Evolutionary conservation across 2,329 filamentous ascomycete species (phyloP), one percentile per base, ranked within the genome.

Genomic region (Penicillium sp.): DNA sequence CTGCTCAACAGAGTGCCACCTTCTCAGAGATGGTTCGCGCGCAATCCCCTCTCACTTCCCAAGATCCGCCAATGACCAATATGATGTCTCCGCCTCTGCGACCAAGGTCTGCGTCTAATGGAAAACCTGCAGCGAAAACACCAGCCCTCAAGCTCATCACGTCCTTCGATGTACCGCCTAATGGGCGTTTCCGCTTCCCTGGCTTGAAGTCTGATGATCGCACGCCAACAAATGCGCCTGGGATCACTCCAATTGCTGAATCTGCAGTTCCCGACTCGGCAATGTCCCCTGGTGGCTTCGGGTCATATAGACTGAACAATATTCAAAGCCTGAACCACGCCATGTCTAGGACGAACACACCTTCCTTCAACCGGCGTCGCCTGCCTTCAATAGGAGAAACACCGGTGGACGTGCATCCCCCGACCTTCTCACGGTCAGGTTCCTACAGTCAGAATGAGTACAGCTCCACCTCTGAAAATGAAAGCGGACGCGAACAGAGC

Each of bases 131-230:
- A 43, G 83, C 85, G 11, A 95, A 95, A 73, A 85, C 86, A 25
- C 88, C 89, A 9, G 83, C 92, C 0, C 75, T 97, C 52, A 95
- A 95, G 68, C 80, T 97, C 2, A 95, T 97, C 61, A 97, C 93
- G 0, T 86, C 87, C 0, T 97, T 99, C 62, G 87, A 83, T 18
- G 49, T 61, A 6, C 66, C 72, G 29, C 56, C 64, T 0, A 69
- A 63, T 33, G 61, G 68, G 4, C 84, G 85, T 54, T 81, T 84
- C 45, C 83, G 82, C 69, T 83, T 88, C 71, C 82, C 77, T 14
- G 76, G 78, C 3, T 60, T 77, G 25, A 75, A 72, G 34, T 73
- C 74, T 4, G 79, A 80, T 46, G 79, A 80, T 50, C 74, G 74
- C 30, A 95, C 90, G 0, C 90, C 90, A 0, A 86, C 90, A 57